Percentiles rank a stretch among this genome's conserved stretches.
Conservation (phyloP, 202 grass and related monocot species). For the Panicum hallii region DNA sequence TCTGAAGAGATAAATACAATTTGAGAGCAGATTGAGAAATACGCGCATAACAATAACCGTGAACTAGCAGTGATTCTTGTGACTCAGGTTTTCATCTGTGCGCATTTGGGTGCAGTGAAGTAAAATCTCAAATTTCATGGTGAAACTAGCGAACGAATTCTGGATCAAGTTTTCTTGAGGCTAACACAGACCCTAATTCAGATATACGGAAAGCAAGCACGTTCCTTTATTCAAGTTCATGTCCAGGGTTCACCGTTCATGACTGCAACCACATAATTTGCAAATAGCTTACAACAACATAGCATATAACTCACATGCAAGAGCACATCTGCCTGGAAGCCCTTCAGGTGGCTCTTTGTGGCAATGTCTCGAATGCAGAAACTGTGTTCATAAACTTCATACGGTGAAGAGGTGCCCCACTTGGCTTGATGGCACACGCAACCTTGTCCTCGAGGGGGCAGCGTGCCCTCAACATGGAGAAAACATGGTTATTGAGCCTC, state of each 20-base stretch:
- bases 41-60: background rate
- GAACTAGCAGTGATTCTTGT: background rate
- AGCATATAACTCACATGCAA: background rate
- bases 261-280: slow-evolving; percentile 24
- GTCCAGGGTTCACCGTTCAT: background rate
- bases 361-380: slow-evolving; percentile 96
- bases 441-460: slow-evolving; percentile 97
- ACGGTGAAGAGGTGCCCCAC: slow-evolving; percentile 88
- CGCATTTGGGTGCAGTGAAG: background rate
- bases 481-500: slow-evolving; percentile 94
- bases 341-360: slow-evolving; percentile 68
- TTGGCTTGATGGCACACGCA: slow-evolving; percentile 94
- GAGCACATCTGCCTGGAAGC: background rate
- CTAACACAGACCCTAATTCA: background rate
- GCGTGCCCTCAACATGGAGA: slow-evolving; percentile 91
- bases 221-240: slow-evolving; percentile 15
- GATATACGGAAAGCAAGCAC: slow-evolving; percentile 9
- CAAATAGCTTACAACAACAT: slow-evolving; percentile 31
- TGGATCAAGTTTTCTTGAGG: background rate
- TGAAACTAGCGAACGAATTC: background rate
- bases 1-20: background rate
- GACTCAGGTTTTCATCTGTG: background rate
- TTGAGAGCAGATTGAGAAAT: background rate
- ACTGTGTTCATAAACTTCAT: slow-evolving; percentile 89
- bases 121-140: background rate